Evolutionary conservation across 73 alveolate species (phyloP).

Genomic region (Paramecium bursaria): DNA sequence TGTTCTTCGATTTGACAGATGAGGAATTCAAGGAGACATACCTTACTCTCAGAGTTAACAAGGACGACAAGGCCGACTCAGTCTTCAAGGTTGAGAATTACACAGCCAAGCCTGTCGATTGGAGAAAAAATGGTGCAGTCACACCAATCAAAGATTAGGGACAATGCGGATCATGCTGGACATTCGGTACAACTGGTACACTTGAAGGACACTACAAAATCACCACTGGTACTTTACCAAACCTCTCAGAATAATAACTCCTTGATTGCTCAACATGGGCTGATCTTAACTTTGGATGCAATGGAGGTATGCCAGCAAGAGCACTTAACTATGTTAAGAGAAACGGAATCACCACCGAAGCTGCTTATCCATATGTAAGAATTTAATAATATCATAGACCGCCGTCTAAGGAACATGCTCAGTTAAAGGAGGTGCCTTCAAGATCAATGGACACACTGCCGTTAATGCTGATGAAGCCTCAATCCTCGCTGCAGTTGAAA

Average conservation of each 20-base stretch:
- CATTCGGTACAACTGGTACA: constrained; percentile 85
- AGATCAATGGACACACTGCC: constrained; percentile 33
- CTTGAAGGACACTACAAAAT: constrained; percentile 79
- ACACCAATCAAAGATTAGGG: constrained; percentile 80
- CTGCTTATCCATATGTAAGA: constrained; percentile 46
- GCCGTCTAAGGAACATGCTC: constrained; percentile 27
- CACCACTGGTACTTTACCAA: constrained; percentile 57
- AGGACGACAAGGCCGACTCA: constrained; percentile 1
- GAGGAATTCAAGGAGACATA: constrained; percentile 62
- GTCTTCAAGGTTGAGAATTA: not conserved
- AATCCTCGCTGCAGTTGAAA: constrained; percentile 8
- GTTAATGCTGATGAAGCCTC: constrained; percentile 38
- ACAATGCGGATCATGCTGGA: constrained; percentile 89
- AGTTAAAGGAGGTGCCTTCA: constrained; percentile 48
- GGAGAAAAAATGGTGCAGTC: constrained; percentile 80
- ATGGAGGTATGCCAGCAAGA: constrained; percentile 78
- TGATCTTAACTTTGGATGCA: constrained; percentile 80
- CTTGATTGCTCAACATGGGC: constrained; percentile 80
- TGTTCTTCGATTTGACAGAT: constrained; percentile 59
- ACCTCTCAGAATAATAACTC: constrained; percentile 74
- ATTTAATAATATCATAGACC: not conserved
- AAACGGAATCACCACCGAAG: constrained; percentile 62
- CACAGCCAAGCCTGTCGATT: constrained; percentile 64
- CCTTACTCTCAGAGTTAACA: constrained; percentile 13
- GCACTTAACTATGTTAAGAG: constrained; percentile 74